Evolutionary conservation across 495 filamentous ascomycete species (phyloP).

Genomic region (Lichenothelia convexa): DNA sequence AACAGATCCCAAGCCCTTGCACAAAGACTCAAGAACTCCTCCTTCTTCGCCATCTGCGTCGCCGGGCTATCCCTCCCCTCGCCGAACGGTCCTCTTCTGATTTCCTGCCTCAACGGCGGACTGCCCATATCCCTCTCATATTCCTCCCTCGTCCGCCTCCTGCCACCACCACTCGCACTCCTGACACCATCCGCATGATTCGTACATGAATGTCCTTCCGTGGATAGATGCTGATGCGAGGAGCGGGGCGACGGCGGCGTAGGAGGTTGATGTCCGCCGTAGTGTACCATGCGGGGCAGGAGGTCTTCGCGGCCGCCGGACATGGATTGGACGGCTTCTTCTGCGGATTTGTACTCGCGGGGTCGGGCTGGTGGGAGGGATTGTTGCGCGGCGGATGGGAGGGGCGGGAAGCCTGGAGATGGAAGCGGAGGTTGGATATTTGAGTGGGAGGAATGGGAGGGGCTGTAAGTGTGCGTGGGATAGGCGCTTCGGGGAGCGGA

Average conservation of each 20-base stretch:
- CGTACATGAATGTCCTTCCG: conserved; percentile 1
- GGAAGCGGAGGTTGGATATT: conserved; percentile 50
- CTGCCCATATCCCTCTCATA: conserved; percentile 72
- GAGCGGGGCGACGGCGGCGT: conserved; percentile 74
- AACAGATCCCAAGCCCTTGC: conserved; percentile 90
- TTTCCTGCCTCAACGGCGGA: conserved; percentile 45
- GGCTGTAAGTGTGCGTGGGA: conserved; percentile 22
- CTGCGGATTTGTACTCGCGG: conserved; percentile 85
- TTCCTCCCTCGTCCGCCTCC: conserved; percentile 64
- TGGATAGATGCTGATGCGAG: conserved; percentile 3
- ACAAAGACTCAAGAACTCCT: conserved; percentile 79
- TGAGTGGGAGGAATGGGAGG: conserved; percentile 50
- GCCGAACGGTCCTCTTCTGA: conserved; percentile 51
- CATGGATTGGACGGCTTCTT: conserved; percentile 80
- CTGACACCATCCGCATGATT: conserved; percentile 1
- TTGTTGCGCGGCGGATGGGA: conserved; percentile 15
- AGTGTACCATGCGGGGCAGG: conserved; percentile 83
- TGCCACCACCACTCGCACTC: conserved; percentile 29
- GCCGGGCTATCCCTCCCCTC: conserved; percentile 66
- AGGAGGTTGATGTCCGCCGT: conserved; percentile 75
- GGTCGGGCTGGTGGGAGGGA: conserved; percentile 33
- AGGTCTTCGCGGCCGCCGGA: conserved; percentile 83
- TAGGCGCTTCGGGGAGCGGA: conserved; percentile 29
- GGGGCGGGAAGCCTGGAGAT: conserved; percentile 48
- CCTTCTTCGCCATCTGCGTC: conserved; percentile 72